Evolutionary conservation across 2,329 filamentous ascomycete genomes (phyloP), one percentile per base, ranked within the genome.

Genomic region (Phoma sp.): DNA sequence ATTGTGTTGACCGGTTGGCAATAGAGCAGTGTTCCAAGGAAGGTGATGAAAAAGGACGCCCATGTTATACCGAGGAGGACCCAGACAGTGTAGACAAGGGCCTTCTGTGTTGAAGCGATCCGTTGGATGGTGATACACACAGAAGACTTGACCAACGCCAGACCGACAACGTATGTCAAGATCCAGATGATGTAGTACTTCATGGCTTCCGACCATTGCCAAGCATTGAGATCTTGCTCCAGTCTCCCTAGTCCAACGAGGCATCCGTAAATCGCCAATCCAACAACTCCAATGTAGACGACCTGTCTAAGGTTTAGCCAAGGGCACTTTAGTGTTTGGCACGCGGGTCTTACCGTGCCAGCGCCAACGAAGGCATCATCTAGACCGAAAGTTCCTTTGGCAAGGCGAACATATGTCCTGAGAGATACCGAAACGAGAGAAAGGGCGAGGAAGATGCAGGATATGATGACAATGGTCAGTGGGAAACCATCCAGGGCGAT

Each of bases 101-200:
- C 45, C n/a, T 42, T 58, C 27, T 57, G 62, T 11, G 55, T 64
- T 3, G 62, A 62, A 4, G 62, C 64, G 29, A 67, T 67, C 7
- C 62, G 62, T 49, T 60, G 54, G 5, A 67, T 65, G n/a, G 64
- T 65, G 25, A 67, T 59, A 45, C 61, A 67, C 4, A 67, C 57
- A 0, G 62, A 65, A 0, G 62, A 67, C n/a, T 67, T 67, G 23
- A 67, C 59, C 11, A 54, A 56, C 3, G 62, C 62, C 9, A 67
- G 58, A n/a, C 54, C 59, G 4, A 67, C 46, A 18, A 67, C 64
- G 40, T 67, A 67, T 4, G 52, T 55, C 52, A 67, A 43, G 14
- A 65, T 67, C 64, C 64, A 67, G 30, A 67, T 61, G 38, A 67
- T 60, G 53, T 67, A 67, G 47, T 61, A 64, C 25, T 67, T 64